Evolutionary conservation across 2,329 filamentous ascomycete genomes (phyloP), one percentile per base, ranked within the genome.

Genomic region (Paecilomyces formosus): DNA sequence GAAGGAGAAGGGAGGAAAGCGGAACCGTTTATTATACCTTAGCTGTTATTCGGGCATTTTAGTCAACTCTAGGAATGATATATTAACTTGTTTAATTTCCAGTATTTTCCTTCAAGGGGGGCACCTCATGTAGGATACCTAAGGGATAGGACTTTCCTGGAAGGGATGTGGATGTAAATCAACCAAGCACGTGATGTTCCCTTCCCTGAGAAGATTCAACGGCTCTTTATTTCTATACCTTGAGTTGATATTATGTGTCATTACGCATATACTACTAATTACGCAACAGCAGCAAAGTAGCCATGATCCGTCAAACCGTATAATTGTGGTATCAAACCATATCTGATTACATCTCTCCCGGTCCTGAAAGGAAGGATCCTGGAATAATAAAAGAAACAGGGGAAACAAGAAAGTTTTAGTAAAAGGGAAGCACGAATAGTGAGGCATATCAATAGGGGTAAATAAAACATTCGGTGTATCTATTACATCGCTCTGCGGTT

Each of bases 291-390:
- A 4, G 13, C n/a, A n/a, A 8, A n/a, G n/a, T 45, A 21, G n/a
- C 18, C 39, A 45, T 45, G n/a, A 45, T 18, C 39, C 39, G n/a
- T 21, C 39, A 45, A 45, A 18, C 39, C n/a, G 39, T 45, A n/a
- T 45, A 45, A 55, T 55, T 55, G 54, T 55, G 54, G 54, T 55
- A 55, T 55, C 54, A 55, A 55, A 55, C 54, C 54, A 55, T 55
- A 39, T 39, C 24, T n/a, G n/a, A 52, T 28, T 24, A 52, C 22
- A 52, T 52, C 50, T 55, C 22, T 55, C 54, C 54, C 54, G 54
- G 21, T 45, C 54, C 33, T 8, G 35, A 35, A 45, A 24, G 45
- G 28, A 21, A 39, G 31, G 35, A 9, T 11, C n/a, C 30, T 8
- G 35, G 35, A 55, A 55, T 18, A 39, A 26, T n/a, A 55, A 55